Evolutionary conservation across 2,329 filamentous ascomycete species (phyloP).

Genomic region (Ceratocystis cubensis): DNA sequence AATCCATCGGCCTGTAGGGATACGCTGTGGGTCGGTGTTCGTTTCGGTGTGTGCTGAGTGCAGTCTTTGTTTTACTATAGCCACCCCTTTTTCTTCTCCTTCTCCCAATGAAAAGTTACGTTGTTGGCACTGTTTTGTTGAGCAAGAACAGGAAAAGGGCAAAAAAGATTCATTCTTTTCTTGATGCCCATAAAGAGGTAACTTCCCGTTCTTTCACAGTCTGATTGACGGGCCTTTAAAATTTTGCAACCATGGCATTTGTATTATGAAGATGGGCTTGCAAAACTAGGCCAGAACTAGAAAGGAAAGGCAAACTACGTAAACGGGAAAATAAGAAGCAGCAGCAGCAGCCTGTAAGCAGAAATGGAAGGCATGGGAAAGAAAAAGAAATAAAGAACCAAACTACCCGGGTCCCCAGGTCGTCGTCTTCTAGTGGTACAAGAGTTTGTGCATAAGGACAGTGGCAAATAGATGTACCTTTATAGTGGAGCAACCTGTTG

Average conservation of each 20-base stretch:
- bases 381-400: background rate
- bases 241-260: background rate
- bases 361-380: background rate
- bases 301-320: background rate
- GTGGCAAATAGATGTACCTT: background rate
- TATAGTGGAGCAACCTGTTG: background rate
- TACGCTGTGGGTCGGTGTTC: background rate
- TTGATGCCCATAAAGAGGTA: background rate
- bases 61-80: background rate
- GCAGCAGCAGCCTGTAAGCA: background rate
- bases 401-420: background rate
- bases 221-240: background rate
- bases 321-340: background rate
- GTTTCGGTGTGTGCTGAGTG: background rate
- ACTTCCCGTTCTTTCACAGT: background rate
- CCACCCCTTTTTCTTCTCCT: background rate
- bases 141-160: background rate
- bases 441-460: background rate
- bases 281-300: background rate
- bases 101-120: background rate
- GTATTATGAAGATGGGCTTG: background rate
- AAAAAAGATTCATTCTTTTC: background rate
- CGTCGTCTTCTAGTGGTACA: background rate
- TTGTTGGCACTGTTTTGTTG: background rate
- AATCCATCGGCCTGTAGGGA: background rate